These are phyloP conservation scores for Leccinum broughii DNA, from an alignment of 768 basidiomycete genomes.

Conservation along the genomic window DNA sequence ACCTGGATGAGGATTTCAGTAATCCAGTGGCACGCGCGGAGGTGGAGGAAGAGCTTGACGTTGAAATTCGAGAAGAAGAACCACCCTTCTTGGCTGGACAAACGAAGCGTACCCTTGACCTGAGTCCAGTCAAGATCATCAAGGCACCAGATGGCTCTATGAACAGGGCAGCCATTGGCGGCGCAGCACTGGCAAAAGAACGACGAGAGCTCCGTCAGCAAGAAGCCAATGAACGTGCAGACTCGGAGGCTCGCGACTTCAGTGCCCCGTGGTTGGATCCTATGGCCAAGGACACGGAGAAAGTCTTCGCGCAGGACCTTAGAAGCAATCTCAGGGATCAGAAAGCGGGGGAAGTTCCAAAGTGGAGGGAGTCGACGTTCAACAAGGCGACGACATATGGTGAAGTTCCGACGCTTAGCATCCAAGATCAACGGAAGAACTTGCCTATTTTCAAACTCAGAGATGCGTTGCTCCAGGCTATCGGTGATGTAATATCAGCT, in stretches of 20 bases:
- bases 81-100: conserved; percentile 95
- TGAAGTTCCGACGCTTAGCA: conserved; percentile 85
- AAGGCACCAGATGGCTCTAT: conserved; percentile 98
- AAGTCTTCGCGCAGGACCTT: conserved; percentile 91
- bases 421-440: conserved; percentile 90
- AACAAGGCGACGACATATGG: conserved; percentile 97
- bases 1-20: conserved; percentile 82
- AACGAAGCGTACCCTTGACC: conserved; percentile 91
- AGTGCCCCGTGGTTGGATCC: conserved; percentile 98
- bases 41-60: conserved; percentile 95
- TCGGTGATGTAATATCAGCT: conserved; percentile 66
- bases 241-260: conserved; percentile 93
- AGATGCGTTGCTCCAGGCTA: conserved; percentile 85
- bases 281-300: conserved; percentile 87
- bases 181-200: conserved; percentile 92
- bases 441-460: conserved; percentile 95
- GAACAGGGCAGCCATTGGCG: conserved; percentile 92
- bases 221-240: conserved; percentile 91
- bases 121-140: conserved; percentile 97
- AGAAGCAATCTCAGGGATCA: conserved; percentile 80
- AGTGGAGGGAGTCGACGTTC: conserved; percentile 90
- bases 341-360: conserved; percentile 77
- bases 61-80: conserved; percentile 96
- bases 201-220: conserved; percentile 70
- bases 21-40: conserved; percentile 79